phyloP scores from a whole-genome alignment of 1,284 basidiomycete species.

The Cystobasidium slooffiae region DNA sequence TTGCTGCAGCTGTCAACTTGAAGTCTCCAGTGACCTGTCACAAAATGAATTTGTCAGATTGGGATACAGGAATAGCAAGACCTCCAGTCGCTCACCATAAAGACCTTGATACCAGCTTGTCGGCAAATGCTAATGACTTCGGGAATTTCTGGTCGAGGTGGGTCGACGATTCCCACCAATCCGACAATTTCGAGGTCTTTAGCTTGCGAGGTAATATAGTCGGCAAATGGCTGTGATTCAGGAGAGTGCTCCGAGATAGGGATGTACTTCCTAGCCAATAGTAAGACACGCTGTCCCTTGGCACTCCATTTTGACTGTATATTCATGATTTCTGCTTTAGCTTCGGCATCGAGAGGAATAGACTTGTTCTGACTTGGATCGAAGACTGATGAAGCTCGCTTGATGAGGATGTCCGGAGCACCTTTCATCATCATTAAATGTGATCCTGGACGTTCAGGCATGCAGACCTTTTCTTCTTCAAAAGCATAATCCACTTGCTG shows the following conservation, averaged over 20 bases:
- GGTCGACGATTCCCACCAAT: constrained; percentile 69
- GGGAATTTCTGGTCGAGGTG: constrained; percentile 66
- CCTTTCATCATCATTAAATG: constrained; percentile 64
- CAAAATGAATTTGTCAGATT: not conserved
- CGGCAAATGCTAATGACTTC: constrained; percentile 62
- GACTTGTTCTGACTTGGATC: constrained; percentile 57
- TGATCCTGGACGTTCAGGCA: constrained; percentile 56
- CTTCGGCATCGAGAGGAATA: constrained; percentile 56
- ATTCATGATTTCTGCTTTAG: constrained; percentile 54
- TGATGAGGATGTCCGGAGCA: constrained; percentile 66
- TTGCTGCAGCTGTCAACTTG: constrained; percentile 64
- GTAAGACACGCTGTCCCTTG: constrained; percentile 67
- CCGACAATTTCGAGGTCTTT: constrained; percentile 66
- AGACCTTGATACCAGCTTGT: constrained; percentile 64
- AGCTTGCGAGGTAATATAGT: constrained; percentile 52
- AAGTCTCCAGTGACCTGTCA: constrained; percentile 65
- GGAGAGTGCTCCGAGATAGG: constrained; percentile 54
- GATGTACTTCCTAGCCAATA: constrained; percentile 59
- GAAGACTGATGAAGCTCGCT: constrained; percentile 54
- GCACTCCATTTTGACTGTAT: constrained; percentile 64
- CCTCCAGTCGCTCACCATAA: constrained; percentile 60
- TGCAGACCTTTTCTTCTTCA: constrained; percentile 23
- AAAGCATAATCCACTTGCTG: not conserved
- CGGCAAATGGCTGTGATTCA: constrained; percentile 56
- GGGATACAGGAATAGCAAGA: not conserved